A percentile compares a stretch with the other conserved stretches of the same genome.
phyloP scores from a whole-genome alignment of 768 basidiomycete genomes.

The Epithele typhae region DNA sequence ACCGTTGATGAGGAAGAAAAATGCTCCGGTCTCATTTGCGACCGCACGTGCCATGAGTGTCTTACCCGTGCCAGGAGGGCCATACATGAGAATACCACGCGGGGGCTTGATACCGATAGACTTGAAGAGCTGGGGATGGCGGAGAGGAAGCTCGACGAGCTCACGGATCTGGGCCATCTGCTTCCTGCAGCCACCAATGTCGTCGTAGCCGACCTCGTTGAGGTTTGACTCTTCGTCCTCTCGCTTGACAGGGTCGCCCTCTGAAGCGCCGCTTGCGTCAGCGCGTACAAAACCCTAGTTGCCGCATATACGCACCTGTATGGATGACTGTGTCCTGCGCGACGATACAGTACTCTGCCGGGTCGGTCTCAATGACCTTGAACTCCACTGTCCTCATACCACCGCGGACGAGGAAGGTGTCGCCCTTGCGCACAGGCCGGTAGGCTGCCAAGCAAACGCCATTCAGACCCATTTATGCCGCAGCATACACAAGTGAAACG shows the following conservation, averaged over 20 bases:
- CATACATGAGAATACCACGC: slow-evolving; percentile 97
- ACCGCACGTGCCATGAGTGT: slow-evolving; percentile 99
- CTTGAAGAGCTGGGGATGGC: slow-evolving; percentile 99
- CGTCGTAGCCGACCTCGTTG: slow-evolving; percentile 96
- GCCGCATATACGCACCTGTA: slow-evolving; percentile 73
- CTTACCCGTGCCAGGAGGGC: slow-evolving; percentile 98
- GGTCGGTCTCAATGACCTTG: slow-evolving; percentile 98
- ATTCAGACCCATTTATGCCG: too few relatives aligned
- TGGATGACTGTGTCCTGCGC: slow-evolving; percentile 99
- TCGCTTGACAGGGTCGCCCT: slow-evolving; percentile 98
- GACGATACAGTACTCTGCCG: slow-evolving; percentile 97
- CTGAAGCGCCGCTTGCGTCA: slow-evolving; percentile 33
- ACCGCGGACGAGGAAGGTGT: slow-evolving; percentile 98
- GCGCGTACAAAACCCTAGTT: slow-evolving; percentile 3
- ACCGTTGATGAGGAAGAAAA: slow-evolving; percentile 99
- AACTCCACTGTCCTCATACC: slow-evolving; percentile 99
- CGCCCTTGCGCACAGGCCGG: slow-evolving; percentile 93
- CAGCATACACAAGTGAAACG: neutral
- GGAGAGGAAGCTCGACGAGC: slow-evolving; percentile 94
- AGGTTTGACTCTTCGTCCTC: slow-evolving; percentile 98
- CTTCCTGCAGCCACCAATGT: slow-evolving; percentile 98
- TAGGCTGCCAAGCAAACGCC: slow-evolving; percentile 44
- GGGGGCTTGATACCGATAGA: slow-evolving; percentile 99
- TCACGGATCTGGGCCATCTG: slow-evolving; percentile 99
- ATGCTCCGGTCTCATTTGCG: slow-evolving; percentile 98